Evolutionary conservation across 768 basidiomycete genomes (phyloP), one percentile per base, ranked within the genome.

Genomic region (Tubosaeta sp.): DNA sequence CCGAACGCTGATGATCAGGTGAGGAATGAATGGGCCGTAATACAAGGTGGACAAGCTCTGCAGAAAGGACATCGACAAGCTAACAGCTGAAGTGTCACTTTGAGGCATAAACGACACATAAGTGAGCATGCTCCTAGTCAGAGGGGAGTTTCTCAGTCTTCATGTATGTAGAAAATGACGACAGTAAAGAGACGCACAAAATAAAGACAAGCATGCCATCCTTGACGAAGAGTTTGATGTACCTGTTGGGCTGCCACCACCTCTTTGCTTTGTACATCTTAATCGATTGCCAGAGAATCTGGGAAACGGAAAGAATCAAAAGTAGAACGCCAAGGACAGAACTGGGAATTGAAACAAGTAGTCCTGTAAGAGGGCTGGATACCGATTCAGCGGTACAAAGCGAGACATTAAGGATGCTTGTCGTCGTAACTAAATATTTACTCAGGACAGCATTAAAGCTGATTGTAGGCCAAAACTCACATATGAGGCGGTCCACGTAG

Each of bases 1-100:
- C 18, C 56, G 51, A n/a, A 58, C 13, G 18, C 40, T 43, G 21
- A 57, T 46, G 32, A 57, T 41, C 21, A 57, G 47, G 14, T 44
- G 48, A 2, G 57, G 51, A 1, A 47, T 32, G 2, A 52, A 19
- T 21, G 48, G 25, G 30, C n/a, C 32, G 9, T 25, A 45, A 5
- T 21, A 39, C 1, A 51, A 5, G 22, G 27, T 27, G 5, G 16
- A 9, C n/a, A 38, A 10, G 8, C 3, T 1, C 2, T 29, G 35
- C n/a, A 54, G 9, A n/a, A 16, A 4, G n/a, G 24, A 8, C 24
- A 6, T 10, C 36, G 0, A 0, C 7, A 11, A 6, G 38, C 25
- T 27, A 4, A 8, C 8, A 8, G 4, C 8, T 4, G 8, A 27
- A 27, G 16, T 12, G 4, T 6, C n/a, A 11, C 6, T n/a, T 24